Evolutionary conservation across 2,329 filamentous ascomycete species (phyloP), one percentile per base, ranked within the genome.

Genomic region (Tolypocladium paradoxum): DNA sequence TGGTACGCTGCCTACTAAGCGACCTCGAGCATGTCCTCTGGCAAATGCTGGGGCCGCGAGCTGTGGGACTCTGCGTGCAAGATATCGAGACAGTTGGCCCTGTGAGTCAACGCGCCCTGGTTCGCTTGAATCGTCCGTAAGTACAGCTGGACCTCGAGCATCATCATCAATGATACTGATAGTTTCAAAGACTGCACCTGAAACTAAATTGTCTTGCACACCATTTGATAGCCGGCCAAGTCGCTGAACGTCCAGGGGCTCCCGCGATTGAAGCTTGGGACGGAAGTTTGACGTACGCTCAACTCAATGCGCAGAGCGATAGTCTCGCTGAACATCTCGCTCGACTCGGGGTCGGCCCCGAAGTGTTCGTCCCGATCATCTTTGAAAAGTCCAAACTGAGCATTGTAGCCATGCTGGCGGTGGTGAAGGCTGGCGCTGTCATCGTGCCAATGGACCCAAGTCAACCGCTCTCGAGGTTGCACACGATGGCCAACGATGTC

Each of bases 401-500:
- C 1, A 43, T 60, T 4, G 55, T 64, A 16, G 51, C 62, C 0
- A 60, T 65, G 51, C 53, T 65, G 3, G 61, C 60, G 6, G 57
- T 65, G 3, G 33, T 59, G 2, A 61, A 63, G 9, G 57, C 61
- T 1, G 63, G 63, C 0, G 63, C 60, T 18, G 54, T 55, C 0
- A 55, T 61, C n/a, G 51, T 65, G 22, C 61, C 62, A 0, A 20
- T 65, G 20, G 62, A 65, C 7, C 58, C 63, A 1, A 52, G 49
- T 0, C 56, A 62, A 29, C 61, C 62, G 0, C 40, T 45, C 34
- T 33, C 22, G 49, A 55, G 12, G 56, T 58, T 20, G n/a, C 53
- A 0, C 48, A 38, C 24, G 1, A 48, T 53, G 46, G 34, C 49
- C 12, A n/a, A 9, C 1, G 50, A 57, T 20, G 56, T 54, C 20